Conservation (phyloP, 2,329 filamentous ascomycete genomes). For the Beauveria sp. region DNA sequence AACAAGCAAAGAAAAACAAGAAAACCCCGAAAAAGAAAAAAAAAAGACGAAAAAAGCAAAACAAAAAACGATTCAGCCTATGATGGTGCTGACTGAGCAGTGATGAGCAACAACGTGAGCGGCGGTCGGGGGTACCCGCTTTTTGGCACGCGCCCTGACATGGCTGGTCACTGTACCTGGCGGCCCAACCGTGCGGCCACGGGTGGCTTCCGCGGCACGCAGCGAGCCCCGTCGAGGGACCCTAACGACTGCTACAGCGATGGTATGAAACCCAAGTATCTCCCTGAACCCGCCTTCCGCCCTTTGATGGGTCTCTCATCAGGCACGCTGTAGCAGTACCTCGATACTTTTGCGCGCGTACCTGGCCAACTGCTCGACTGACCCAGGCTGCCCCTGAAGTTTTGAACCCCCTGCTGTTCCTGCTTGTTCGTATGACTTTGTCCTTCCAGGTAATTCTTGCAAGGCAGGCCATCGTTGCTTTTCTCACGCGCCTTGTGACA, state of each 20-base stretch:
- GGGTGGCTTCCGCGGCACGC: slow-evolving; percentile 8
- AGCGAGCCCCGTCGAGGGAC: background rate
- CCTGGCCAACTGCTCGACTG: background rate
- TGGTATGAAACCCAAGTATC: slow-evolving; percentile 5
- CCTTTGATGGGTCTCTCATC: background rate
- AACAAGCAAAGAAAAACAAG: background rate
- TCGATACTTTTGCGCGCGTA: background rate
- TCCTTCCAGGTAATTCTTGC: no score
- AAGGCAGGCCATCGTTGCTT: background rate
- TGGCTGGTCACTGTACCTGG: slow-evolving; percentile 9
- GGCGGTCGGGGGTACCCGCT: slow-evolving; percentile 4
- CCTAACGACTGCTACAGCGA: background rate
- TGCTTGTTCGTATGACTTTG: no score
- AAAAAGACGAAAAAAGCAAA: background rate
- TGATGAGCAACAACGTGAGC: background rate
- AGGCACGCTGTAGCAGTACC: slow-evolving; percentile 6
- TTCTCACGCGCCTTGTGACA: slow-evolving; percentile 1
- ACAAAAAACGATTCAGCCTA: background rate
- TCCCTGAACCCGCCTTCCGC: background rate
- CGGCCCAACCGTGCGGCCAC: slow-evolving; percentile 5
- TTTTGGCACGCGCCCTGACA: background rate
- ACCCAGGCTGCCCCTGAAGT: background rate
- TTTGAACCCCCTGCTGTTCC: no score
- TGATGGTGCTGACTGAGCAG: background rate
- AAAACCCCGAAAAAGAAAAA: background rate